Evolutionary conservation across 345 rosid genomes (phyloP), one percentile per base, ranked within the genome.

Genomic region (Cardamine chenopodiifolia): DNA sequence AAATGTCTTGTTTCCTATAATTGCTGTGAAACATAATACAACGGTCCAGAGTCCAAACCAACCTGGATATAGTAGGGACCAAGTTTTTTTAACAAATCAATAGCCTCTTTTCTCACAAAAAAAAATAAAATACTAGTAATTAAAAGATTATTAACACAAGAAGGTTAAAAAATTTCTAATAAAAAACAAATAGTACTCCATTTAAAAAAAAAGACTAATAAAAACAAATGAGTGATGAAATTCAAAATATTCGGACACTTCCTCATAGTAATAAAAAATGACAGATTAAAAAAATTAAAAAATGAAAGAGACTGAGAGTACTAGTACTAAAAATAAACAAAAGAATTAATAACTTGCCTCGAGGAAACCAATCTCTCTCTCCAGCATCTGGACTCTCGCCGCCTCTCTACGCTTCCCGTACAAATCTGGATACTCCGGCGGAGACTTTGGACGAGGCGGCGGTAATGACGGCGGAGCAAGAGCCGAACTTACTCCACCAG

Each of bases 361-460:
- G 60, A 94, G 95, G 74, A 90, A 87, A 75, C 95, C 82, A 72
- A 89, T 90, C 70, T 94, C 97, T 79, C 97, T 84, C 84, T 94
- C 91, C 28, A 94, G 88, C 87, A 88, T 85, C 84, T 87, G 93
- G 42, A 91, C 95, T 79, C 85, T 90, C n/a, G 95, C 92, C 70
- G 75, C 77, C 79, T 85, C 93, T 77, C 91, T 82, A 39, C 97
- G 86, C 70, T 85, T 91, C 17, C 98, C 96, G 66, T 87, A 94
- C 86, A 94, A 90, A 84, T 94, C 97, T 18, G 98, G 98, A 81
- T 90, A 94, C 73, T 80, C 83, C 71, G 97, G 98, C 65, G 97
- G 98, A 44, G 97, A 89, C 81, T 87, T 91, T 0, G 97, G 98
- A 52, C 84, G 73, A 5, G 98, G 98, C 47, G 87, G 91, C 17